Evolutionary conservation across 2,329 filamentous ascomycete species (phyloP).

Genomic region (Geosmithia putterillii): DNA sequence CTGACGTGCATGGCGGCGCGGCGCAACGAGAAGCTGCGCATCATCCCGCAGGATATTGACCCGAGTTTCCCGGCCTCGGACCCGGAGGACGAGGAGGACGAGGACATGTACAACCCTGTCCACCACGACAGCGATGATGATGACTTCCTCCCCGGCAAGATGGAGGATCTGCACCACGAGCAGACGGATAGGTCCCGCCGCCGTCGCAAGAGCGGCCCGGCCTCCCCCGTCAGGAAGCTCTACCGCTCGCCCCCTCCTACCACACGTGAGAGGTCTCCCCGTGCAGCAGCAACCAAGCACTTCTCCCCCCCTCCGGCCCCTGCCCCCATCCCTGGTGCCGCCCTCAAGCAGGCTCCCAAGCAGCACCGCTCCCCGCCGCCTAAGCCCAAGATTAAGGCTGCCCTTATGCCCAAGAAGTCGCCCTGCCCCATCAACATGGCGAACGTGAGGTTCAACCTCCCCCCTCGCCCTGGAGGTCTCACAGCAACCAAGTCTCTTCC

Average conservation of each 20-base stretch:
- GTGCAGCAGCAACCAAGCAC: constrained; percentile 26
- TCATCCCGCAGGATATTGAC: constrained; percentile 92
- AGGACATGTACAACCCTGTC: constrained; percentile 46
- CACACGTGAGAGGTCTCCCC: neutral
- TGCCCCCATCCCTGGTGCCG: constrained; percentile 15
- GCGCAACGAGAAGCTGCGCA: constrained; percentile 66
- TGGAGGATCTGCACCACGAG: constrained; percentile 53
- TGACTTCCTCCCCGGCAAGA: constrained; percentile 58
- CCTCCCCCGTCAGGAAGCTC: neutral
- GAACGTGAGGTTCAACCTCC: constrained; percentile 21
- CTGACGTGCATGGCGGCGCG: constrained; percentile 72
- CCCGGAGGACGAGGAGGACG: constrained; percentile 72
- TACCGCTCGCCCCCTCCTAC: neutral
- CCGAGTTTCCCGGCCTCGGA: constrained; percentile 95
- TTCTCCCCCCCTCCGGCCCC: constrained; percentile 29
- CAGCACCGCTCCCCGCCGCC: constrained; percentile 51
- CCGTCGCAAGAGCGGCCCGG: constrained; percentile 10
- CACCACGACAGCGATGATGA: constrained; percentile 56
- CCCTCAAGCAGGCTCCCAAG: constrained; percentile 26
- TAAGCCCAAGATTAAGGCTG: constrained; percentile 12
- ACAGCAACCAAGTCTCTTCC: constrained; percentile 81
- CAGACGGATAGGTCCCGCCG: constrained; percentile 40
- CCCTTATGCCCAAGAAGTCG: constrained; percentile 19
- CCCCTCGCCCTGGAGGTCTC: constrained; percentile 46
- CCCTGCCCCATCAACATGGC: constrained; percentile 25